These are phyloP conservation scores for Simmondsia chinensis DNA, from an alignment of 148 eudicot genomes.

Conservation along the genomic window DNA sequence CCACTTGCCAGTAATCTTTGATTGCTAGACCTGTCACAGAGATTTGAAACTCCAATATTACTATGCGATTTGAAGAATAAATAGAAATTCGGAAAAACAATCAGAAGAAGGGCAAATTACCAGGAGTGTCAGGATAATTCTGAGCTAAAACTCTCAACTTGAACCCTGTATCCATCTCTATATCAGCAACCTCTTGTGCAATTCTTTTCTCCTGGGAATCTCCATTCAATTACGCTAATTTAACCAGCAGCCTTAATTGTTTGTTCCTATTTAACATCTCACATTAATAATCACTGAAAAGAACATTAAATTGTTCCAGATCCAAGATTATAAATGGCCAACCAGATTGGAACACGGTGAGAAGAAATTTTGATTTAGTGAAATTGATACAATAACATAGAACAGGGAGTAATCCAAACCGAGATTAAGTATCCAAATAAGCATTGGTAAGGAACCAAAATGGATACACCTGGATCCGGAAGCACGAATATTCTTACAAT, in stretches of 20 bases:
- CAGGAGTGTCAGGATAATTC: slow-evolving; percentile 96
- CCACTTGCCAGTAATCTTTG: slow-evolving; percentile 89
- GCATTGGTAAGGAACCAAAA: too few relatives aligned
- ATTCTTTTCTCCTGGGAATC: slow-evolving; percentile 60
- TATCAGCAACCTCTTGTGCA: slow-evolving; percentile 50
- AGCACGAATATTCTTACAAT: too few relatives aligned
- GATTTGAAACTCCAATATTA: slow-evolving; percentile 1
- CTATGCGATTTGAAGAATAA: too few relatives aligned
- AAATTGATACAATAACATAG: too few relatives aligned
- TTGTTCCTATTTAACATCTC: too few relatives aligned
- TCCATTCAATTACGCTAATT: background rate
- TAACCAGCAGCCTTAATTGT: too few relatives aligned
- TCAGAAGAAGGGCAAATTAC: slow-evolving; percentile 23
- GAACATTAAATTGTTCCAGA: background rate
- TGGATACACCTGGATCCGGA: too few relatives aligned
- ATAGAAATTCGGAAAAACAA: background rate
- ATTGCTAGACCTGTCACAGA: slow-evolving; percentile 68
- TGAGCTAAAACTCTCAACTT: slow-evolving; percentile 89
- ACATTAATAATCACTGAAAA: background rate
- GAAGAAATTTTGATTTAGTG: too few relatives aligned
- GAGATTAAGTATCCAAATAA: too few relatives aligned
- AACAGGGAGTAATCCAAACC: too few relatives aligned
- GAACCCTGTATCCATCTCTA: slow-evolving; percentile 84
- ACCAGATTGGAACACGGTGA: too few relatives aligned
- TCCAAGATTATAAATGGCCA: too few relatives aligned